Evolutionary conservation across 2,329 filamentous ascomycete genomes (phyloP).

Genomic region (Stagonosporopsis chrysanthemi): DNA sequence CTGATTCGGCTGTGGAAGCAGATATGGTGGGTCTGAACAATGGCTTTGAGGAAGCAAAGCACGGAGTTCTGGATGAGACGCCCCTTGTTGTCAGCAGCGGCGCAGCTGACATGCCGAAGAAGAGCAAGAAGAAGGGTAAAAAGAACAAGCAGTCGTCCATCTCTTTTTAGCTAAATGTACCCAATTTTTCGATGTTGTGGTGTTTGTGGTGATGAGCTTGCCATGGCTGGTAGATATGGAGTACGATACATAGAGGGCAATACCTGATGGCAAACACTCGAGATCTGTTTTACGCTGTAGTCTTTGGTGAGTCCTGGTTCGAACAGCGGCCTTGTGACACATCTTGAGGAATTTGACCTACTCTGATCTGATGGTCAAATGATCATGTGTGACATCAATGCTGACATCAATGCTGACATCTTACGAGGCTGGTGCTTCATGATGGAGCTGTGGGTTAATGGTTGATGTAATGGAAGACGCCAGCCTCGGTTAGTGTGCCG

Average conservation of each 20-base stretch:
- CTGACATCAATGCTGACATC: neutral
- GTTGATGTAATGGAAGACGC: neutral
- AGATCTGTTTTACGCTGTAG: no score
- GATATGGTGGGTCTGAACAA: neutral
- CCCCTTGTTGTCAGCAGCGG: neutral
- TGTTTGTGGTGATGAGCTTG: neutral
- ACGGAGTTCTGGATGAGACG: neutral
- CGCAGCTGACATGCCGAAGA: neutral
- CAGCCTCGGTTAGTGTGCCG: neutral
- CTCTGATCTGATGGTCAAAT: neutral
- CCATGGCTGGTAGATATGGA: neutral
- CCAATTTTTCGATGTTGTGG: neutral
- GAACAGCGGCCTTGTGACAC: no score
- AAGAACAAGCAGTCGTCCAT: slow-evolving; percentile 13
- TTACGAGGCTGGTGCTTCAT: neutral
- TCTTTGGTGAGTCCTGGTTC: no score
- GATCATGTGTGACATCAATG: neutral
- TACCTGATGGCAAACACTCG: no score
- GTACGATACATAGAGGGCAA: neutral
- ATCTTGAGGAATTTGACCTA: neutral
- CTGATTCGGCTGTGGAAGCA: slow-evolving; percentile 4
- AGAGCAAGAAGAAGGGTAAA: slow-evolving; percentile 11
- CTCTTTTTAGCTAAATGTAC: neutral
- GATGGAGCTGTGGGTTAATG: neutral
- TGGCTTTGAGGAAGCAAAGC: neutral